Evolutionary conservation across 2,329 filamentous ascomycete genomes (phyloP), one percentile per base, ranked within the genome.

Genomic region (Colletotrichum sp.): DNA sequence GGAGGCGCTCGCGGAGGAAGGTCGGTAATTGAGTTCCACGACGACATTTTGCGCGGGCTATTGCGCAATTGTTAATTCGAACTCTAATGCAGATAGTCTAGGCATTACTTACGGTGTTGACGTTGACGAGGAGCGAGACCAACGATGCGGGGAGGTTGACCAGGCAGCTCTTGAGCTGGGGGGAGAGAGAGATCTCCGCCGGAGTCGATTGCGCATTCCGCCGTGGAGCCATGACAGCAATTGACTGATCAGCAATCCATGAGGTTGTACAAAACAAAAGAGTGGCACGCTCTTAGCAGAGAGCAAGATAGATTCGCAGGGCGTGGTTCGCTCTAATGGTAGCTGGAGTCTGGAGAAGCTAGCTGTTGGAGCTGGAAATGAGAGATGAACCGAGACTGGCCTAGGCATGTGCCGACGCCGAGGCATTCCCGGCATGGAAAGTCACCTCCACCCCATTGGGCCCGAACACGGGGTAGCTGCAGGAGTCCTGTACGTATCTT

Each of bases 31-130:
- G 78, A 99, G 90, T 86, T 99, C 97, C 83, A 99, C 94, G 77
- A 99, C 91, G 80, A 99, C 95, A 94, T 99, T 98, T 86, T 99
- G 97, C 38, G 94, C 95, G 75, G 96, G 91, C 95, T 98, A 80
- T 15, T 32, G 15, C 2, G 24, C 32, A 15, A 5, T 9, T 8
- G 24, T 77, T 9, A 65, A 68, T 24, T 55, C 7, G 21, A 18
- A 18, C 3, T 32, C 24, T 13, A 26, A n/a, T 66, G 18, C 58
- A 32, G 18, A 43, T 58, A 26, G 16, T 65, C 55, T 77, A 60
- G 72, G 52, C 52, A 16, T 75, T 63, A 83, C 94, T 86, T 89
- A 98, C 95, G 58, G 96, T 96, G 83, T 99, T 98, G 80, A 96
- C 91, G 86, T 96, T 98, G 80, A 96, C 92, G 66, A 99, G 91